Evolutionary conservation across 129 eudicot genomes (phyloP).

Genomic region (Flaveria brownii): DNA sequence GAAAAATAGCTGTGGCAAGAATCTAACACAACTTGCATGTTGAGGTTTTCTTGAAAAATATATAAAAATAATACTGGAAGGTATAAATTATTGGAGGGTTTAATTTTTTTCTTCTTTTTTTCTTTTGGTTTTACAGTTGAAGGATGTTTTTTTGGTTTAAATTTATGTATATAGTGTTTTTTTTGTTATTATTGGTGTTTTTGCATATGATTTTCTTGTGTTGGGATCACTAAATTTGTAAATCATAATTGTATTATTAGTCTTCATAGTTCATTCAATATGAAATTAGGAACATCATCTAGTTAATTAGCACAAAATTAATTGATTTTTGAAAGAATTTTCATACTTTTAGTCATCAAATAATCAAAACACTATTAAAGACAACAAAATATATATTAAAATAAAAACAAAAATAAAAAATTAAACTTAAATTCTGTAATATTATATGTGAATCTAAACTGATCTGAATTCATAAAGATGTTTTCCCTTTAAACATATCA

Average conservation of each 20-base stretch:
- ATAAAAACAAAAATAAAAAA: too few species aligned
- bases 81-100: not conserved
- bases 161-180: not conserved
- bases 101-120: not conserved
- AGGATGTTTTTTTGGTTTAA: not conserved
- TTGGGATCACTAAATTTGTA: not conserved
- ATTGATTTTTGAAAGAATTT: too few species aligned
- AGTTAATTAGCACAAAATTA: too few species aligned
- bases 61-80: not conserved
- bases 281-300: not conserved
- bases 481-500: too few species aligned
- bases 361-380: not conserved
- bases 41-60: not conserved
- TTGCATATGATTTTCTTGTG: constrained; percentile 5
- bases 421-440: too few species aligned
- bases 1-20: not conserved
- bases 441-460: not conserved
- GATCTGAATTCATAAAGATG: too few species aligned
- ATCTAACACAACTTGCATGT: constrained; percentile 12
- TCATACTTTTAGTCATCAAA: not conserved
- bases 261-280: not conserved
- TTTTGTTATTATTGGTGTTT: not conserved
- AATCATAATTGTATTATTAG: not conserved
- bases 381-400: too few species aligned
- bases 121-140: not conserved